A percentile compares a stretch with the other conserved stretches of the same genome.
These are phyloP conservation scores for Blastocystis sp. DNA, from an alignment of 352 stramenopile species.

Conservation along the genomic window DNA sequence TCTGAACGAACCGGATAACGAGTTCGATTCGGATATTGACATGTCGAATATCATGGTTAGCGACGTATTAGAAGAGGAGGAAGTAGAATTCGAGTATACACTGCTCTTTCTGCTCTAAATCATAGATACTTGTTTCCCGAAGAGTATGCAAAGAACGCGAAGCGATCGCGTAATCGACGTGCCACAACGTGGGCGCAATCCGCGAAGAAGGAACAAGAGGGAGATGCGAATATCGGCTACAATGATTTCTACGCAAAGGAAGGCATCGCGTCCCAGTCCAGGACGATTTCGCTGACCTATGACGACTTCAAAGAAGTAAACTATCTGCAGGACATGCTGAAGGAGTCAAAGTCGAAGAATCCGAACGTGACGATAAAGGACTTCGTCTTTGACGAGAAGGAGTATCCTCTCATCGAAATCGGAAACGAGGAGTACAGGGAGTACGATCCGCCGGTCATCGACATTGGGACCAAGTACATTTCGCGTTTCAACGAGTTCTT, in stretches of 20 bases:
- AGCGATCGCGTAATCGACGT: background rate
- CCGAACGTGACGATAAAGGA: background rate
- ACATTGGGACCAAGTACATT: background rate
- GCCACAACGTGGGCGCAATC: slow-evolving; percentile 7
- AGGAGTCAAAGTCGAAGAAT: background rate
- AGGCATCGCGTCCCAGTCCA: slow-evolving; percentile 20
- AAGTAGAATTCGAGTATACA: slow-evolving; percentile 52
- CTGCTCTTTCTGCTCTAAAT: background rate
- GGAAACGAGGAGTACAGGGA: background rate
- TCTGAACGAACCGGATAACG: slow-evolving; percentile 46
- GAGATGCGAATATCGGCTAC: slow-evolving; percentile 18
- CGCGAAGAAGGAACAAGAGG: background rate
- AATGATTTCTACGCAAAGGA: slow-evolving; percentile 28
- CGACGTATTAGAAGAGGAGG: slow-evolving; percentile 54
- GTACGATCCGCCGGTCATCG: slow-evolving; percentile 37
- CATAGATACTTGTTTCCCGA: slow-evolving; percentile 41
- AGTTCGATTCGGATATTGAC: slow-evolving; percentile 32
- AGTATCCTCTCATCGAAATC: slow-evolving; percentile 24
- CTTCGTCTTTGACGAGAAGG: slow-evolving; percentile 22
- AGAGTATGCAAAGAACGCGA: slow-evolving; percentile 46
- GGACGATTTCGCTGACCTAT: slow-evolving; percentile 28
- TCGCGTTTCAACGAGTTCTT: slow-evolving; percentile 40
- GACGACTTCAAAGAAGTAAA: slow-evolving; percentile 63
- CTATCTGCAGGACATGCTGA: slow-evolving; percentile 41
- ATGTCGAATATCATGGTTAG: background rate